These are phyloP conservation scores for Micractinium sp. DNA, from an alignment of 139 green algal species.

Conservation along the genomic window DNA sequence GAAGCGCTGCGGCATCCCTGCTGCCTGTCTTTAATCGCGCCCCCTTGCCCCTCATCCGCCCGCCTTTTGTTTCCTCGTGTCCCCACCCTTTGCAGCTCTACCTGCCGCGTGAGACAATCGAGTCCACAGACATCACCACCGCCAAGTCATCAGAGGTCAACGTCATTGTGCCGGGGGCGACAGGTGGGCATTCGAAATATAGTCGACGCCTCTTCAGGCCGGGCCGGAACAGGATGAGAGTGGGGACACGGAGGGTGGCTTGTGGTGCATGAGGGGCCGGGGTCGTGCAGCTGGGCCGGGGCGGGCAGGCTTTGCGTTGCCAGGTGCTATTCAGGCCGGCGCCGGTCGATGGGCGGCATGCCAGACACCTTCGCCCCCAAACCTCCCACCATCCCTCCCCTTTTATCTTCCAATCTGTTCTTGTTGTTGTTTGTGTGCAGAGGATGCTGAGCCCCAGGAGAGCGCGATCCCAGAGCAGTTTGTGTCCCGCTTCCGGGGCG, in stretches of 20 bases:
- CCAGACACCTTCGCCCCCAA: neutral
- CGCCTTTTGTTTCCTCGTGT: neutral
- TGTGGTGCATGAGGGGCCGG: too few relatives aligned
- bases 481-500: slow-evolving; percentile 68
- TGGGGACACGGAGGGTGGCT: too few relatives aligned
- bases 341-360: neutral
- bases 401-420: too few relatives aligned
- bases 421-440: neutral
- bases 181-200: slow-evolving; percentile 1
- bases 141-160: slow-evolving; percentile 93
- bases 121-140: slow-evolving; percentile 63
- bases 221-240: too few relatives aligned
- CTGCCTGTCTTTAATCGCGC: neutral
- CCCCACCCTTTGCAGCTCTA: slow-evolving; percentile 71
- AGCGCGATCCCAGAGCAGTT: slow-evolving; percentile 89
- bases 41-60: neutral
- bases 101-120: slow-evolving; percentile 59
- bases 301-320: neutral
- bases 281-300: too few relatives aligned
- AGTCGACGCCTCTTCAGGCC: too few relatives aligned
- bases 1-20: neutral
- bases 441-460: slow-evolving; percentile 64
- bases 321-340: too few relatives aligned
- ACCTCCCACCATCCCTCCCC: neutral
- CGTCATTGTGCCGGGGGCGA: slow-evolving; percentile 63